Conservation (phyloP, 179 eudicot genomes). For the Beta lomatogona region DNA sequence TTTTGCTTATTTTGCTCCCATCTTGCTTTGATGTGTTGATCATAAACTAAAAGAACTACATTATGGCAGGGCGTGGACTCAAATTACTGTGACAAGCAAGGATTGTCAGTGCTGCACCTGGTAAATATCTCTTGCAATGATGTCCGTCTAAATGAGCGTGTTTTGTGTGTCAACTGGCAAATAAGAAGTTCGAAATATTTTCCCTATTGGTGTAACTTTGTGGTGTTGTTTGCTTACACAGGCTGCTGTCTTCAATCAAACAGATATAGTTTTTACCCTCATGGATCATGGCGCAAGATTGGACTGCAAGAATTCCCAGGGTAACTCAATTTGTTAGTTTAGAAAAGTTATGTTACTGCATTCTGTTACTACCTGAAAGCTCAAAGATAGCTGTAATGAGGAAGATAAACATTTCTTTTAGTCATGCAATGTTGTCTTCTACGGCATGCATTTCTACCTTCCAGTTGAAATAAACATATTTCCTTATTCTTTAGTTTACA, state of each 20-base stretch:
- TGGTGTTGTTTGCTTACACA: constrained; percentile 30
- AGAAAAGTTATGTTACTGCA: constrained; percentile 10
- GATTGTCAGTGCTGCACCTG: constrained; percentile 86
- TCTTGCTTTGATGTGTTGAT: constrained; percentile 13
- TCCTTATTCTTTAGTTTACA: not conserved
- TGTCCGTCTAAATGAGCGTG: constrained; percentile 6
- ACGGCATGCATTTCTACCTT: not conserved
- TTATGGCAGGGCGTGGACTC: constrained; percentile 88
- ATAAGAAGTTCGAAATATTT: not conserved
- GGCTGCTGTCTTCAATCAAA: constrained; percentile 95
- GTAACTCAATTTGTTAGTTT: constrained; percentile 38
- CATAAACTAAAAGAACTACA: constrained; percentile 15
- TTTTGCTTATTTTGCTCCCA: not conserved
- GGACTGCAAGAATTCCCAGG: constrained; percentile 82
- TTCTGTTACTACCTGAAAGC: constrained; percentile 2
- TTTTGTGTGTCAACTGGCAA: not conserved
- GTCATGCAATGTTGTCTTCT: not conserved
- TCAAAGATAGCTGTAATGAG: not conserved
- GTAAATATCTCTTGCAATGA: constrained; percentile 42
- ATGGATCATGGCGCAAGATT: constrained; percentile 87
- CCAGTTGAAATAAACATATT: not conserved
- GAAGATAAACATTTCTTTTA: not conserved
- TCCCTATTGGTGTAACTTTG: not conserved
- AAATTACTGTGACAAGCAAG: constrained; percentile 95
- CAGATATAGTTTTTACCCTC: constrained; percentile 80